phyloP scores from a whole-genome alignment of 2,329 filamentous ascomycete genomes.

The Lizonia empirigonia region DNA sequence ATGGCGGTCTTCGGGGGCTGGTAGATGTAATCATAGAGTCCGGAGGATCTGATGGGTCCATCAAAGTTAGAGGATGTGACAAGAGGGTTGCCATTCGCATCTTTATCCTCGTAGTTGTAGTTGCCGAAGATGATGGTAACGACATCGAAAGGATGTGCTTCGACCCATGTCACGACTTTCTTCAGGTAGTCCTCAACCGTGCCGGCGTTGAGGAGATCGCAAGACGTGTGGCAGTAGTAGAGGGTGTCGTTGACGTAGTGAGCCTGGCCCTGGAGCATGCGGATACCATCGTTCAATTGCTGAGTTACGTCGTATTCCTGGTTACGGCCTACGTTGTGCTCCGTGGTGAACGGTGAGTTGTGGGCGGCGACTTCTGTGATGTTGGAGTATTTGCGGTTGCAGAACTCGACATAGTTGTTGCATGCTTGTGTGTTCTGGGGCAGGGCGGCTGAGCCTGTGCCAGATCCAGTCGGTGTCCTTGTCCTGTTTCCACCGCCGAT shows the following conservation, averaged over 20 bases:
- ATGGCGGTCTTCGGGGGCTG: slow-evolving; percentile 77
- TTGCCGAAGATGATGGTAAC: slow-evolving; percentile 89
- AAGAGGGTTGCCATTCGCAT: slow-evolving; percentile 53
- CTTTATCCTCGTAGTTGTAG: slow-evolving; percentile 54
- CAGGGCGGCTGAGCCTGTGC: slow-evolving; percentile 31
- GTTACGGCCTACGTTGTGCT: slow-evolving; percentile 45
- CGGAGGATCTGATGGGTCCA: slow-evolving; percentile 71
- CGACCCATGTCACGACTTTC: slow-evolving; percentile 75
- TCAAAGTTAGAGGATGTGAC: slow-evolving; percentile 68
- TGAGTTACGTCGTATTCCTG: slow-evolving; percentile 46
- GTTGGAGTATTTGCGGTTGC: slow-evolving; percentile 48
- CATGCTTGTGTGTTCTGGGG: slow-evolving; percentile 51
- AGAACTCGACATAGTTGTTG: slow-evolving; percentile 50
- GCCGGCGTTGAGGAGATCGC: slow-evolving; percentile 82
- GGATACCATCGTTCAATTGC: slow-evolving; percentile 50
- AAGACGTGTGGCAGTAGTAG: slow-evolving; percentile 87
- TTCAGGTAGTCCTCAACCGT: slow-evolving; percentile 76
- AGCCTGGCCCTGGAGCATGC: slow-evolving; percentile 63
- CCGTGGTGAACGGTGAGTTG: slow-evolving; percentile 46
- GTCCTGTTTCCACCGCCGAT: slow-evolving; percentile 39
- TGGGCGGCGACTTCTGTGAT: slow-evolving; percentile 51
- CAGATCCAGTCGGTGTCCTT: slow-evolving; percentile 27
- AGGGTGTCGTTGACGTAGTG: slow-evolving; percentile 64
- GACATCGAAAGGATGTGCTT: slow-evolving; percentile 81
- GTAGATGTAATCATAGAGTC: slow-evolving; percentile 76